Base-by-base conservation (phyloP, 1,284 basidiomycete species). In the Pseudozyma pruni region DNA sequence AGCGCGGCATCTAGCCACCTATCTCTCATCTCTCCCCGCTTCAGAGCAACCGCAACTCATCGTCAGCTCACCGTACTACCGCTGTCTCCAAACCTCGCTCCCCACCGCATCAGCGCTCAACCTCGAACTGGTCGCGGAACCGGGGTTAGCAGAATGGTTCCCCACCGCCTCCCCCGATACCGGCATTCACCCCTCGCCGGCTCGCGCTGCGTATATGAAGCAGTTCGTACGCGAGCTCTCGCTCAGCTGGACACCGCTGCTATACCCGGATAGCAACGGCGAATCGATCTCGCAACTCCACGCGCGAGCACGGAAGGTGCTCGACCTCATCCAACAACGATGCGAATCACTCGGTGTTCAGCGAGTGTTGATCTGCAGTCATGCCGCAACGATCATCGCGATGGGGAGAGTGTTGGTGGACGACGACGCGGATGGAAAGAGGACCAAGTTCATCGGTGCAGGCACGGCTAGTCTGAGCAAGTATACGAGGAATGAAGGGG, bases 131-230 rank as follows among this genome's bases (percentile, higher is more conserved):
- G 89, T 87, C 60, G 86, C 90, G 4, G 85, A 86, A 88, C 91
- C 92, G 68, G 91, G 91, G 9, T 79, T 93, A 10, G 87, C 88
- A 5, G 92, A 93, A 82, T 93, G 91, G 91, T 93, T 90, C 81
- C 90, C 90, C 2, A 90, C 89, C 25, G 90, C 83, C 80, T 8
- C 87, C 1, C 33, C 87, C 0, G 86, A 87, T 9, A 89, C 89
- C 7, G 78, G 79, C 1, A 19, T 59, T 3, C 71, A 76, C 47
- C 74, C 73, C 1, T 59, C 55, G 10, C 72, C 76, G 0, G 74
- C 75, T 2, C 8, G 59, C 0, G 68, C 64, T 2, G 55, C 40
- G 88, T 90, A 45, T 84, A 92, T 34, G 90, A 91, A 78, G 89
- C 89, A n/a, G 87, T 89, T 20, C 88, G 89, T 13, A 84, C 84